Base-by-base conservation (phyloP, 257 asterid species). In the Solanum pimpinellifolium region DNA sequence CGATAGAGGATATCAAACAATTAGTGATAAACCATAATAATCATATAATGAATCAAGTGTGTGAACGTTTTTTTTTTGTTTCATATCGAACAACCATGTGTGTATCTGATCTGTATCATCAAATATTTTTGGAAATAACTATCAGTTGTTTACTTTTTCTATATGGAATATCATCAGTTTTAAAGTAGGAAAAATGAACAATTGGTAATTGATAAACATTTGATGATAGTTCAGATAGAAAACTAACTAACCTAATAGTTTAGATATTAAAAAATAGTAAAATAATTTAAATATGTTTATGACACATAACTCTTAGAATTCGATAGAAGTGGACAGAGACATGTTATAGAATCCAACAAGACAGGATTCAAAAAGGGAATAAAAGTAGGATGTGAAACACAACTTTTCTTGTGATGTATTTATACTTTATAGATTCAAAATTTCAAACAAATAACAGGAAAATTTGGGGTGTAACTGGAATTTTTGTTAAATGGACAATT, bases 241-340 rank as follows among this genome's bases (percentile, higher is more conserved):
- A 56, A 56, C 25, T 56, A 12, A 20, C 25, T 20, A 20, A 7
- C 12, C 2, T 56, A 7, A 56, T 56, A 56, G 11, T 56, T 56
- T 2, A 18, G 25, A 0, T 56, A 56, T 8, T 7, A 20, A 56
- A 56, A 56, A 56, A 20, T 7, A 56, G 0, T 7, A 0, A 0
- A 0, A 56, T 56, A 7, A 1, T 56, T 56, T 56, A 56, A 56
- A 20, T 20, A 18, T 56, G 5, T 56, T 56, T 56, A 16, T 20
- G 25, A 18, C 11, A 2, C 23, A 1, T 56, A n/a, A 20, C n/a
- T 56, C 25, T 56, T 56, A 56, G 3, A 37, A 9, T 37, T 11
- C 6, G 18, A 73, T 2, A 37, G 20, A 4, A 21, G 33, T 74
- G 39, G 82, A 39, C 56, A 20, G 25, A 20, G 25, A 20, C 10